Evolutionary conservation across 2,329 filamentous ascomycete species (phyloP).

Genomic region (Myriosclerotinia curreyana): DNA sequence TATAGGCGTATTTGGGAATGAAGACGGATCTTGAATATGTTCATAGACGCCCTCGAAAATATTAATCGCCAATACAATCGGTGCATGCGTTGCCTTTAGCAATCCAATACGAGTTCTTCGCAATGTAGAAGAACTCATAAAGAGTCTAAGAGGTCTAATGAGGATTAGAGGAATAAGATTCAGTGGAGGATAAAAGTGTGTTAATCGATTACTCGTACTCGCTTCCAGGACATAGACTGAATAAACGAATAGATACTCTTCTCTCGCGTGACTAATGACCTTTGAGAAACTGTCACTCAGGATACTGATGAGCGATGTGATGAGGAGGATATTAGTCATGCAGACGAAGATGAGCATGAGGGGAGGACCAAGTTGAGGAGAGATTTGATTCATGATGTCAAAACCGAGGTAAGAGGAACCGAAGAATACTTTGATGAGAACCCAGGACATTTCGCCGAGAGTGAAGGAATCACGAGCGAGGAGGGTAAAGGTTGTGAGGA

Average conservation of each 20-base stretch:
- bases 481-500: slow-evolving; percentile 81
- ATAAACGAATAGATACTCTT: slow-evolving; percentile 79
- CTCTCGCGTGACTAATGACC: slow-evolving; percentile 41
- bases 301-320: slow-evolving; percentile 75
- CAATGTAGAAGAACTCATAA: slow-evolving; percentile 62
- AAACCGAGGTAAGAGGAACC: slow-evolving; percentile 50
- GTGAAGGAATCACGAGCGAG: slow-evolving; percentile 68
- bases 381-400: slow-evolving; percentile 35
- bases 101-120: slow-evolving; percentile 59
- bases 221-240: slow-evolving; percentile 63
- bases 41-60: slow-evolving; percentile 47
- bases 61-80: slow-evolving; percentile 65
- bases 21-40: slow-evolving; percentile 29
- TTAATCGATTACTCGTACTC: slow-evolving; percentile 65
- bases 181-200: slow-evolving; percentile 67
- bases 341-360: slow-evolving; percentile 63
- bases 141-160: slow-evolving; percentile 68
- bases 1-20: slow-evolving; percentile 22
- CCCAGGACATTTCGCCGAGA: slow-evolving; percentile 68
- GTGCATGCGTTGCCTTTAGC: slow-evolving; percentile 62
- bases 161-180: slow-evolving; percentile 71
- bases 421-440: slow-evolving; percentile 77
- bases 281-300: slow-evolving; percentile 67
- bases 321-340: slow-evolving; percentile 73
- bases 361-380: slow-evolving; percentile 35